phyloP scores from a whole-genome alignment of 768 basidiomycete species.

The Rhizopogon rudus region DNA sequence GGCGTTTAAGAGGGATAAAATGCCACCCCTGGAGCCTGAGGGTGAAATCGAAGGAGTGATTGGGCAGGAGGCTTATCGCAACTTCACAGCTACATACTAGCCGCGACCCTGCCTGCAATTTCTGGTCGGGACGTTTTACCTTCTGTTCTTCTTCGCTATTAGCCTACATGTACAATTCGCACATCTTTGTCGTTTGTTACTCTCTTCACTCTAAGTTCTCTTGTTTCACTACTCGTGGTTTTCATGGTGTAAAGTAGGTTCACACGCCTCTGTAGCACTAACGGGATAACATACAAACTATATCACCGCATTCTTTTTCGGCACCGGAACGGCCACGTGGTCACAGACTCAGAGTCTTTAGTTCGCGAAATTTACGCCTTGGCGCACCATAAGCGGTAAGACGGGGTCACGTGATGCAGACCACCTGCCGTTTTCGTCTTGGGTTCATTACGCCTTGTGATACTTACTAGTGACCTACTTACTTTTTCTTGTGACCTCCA shows the following conservation, averaged over 20 bases:
- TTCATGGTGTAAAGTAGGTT: not conserved
- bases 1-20: constrained; percentile 40
- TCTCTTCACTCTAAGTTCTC: not conserved
- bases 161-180: no score
- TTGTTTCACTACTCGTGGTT: not conserved
- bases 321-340: no score
- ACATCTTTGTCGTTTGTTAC: not conserved
- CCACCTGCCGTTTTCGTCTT: no score
- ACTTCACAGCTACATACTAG: constrained; percentile 54
- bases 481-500: not conserved
- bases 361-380: no score
- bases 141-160: not conserved
- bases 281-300: no score
- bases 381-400: no score
- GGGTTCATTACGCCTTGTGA: no score
- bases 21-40: constrained; percentile 17
- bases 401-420: no score
- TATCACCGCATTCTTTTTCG: no score
- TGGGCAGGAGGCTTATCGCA: constrained; percentile 46
- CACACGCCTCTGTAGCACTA: not conserved
- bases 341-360: no score
- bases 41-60: constrained; percentile 38
- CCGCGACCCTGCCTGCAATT: not conserved
- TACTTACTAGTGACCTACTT: not conserved
- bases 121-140: not conserved